Evolutionary conservation across 1,284 basidiomycete species (phyloP).

Genomic region (Afroboletus lepidellus): DNA sequence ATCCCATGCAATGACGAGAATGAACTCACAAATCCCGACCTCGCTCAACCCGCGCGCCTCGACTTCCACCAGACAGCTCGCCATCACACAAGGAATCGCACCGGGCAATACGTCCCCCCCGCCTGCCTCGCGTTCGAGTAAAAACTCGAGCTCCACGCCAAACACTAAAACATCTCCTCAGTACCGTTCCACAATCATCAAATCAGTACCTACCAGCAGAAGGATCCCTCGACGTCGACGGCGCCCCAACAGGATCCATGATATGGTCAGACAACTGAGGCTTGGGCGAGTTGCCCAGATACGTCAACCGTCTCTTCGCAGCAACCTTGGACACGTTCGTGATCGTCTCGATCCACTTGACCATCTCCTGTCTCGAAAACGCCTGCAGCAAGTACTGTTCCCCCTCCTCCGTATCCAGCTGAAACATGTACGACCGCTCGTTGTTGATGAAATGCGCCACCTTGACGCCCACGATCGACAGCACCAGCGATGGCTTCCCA

Average conservation of each 20-base stretch:
- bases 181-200: not conserved
- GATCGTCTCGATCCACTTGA: conserved; percentile 73
- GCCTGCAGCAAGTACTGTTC: conserved; percentile 79
- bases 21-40: conserved; percentile 76
- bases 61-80: conserved; percentile 64
- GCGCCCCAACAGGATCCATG: conserved; percentile 43
- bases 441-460: conserved; percentile 71
- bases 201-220: conserved; percentile 52
- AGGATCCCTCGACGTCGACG: conserved; percentile 49
- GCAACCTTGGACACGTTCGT: conserved; percentile 66
- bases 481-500: conserved; percentile 68
- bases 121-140: conserved; percentile 63
- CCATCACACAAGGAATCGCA: conserved; percentile 62
- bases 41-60: conserved; percentile 73
- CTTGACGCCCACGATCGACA: conserved; percentile 69
- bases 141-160: conserved; percentile 67
- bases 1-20: not conserved
- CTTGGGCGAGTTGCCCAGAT: conserved; percentile 70
- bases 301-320: conserved; percentile 76
- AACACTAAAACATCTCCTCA: conserved; percentile 53
- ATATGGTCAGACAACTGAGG: conserved; percentile 70
- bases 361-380: conserved; percentile 62
- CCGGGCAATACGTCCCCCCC: conserved; percentile 50
- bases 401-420: conserved; percentile 81
- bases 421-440: conserved; percentile 77